Conservation (phyloP, 2,329 filamentous ascomycete species). For the Aspergillus melleus region DNA sequence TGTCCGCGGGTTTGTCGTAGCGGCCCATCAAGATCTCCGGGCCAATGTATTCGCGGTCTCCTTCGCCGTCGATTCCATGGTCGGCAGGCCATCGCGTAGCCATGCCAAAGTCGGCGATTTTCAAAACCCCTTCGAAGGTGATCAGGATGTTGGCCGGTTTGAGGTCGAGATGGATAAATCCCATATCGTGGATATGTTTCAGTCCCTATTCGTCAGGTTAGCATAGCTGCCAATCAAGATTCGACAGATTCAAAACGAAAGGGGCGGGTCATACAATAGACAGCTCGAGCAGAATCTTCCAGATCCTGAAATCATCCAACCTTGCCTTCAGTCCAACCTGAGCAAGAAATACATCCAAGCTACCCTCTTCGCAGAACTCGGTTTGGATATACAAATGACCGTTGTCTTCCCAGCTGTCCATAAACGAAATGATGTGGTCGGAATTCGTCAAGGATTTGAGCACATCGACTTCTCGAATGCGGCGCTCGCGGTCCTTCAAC, state of each 20-base stretch:
- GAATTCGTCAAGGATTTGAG: slow-evolving; percentile 74
- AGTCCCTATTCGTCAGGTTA: slow-evolving; percentile 62
- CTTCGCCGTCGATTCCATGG: slow-evolving; percentile 80
- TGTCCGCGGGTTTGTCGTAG: slow-evolving; percentile 86
- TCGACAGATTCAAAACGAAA: neutral
- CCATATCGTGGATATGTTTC: slow-evolving; percentile 83
- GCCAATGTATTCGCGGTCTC: slow-evolving; percentile 93
- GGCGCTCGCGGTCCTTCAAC: slow-evolving; percentile 74
- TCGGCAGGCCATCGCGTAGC: slow-evolving; percentile 77
- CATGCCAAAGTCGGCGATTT: slow-evolving; percentile 69
- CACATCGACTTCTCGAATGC: slow-evolving; percentile 79
- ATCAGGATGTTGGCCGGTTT: slow-evolving; percentile 68
- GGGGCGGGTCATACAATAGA: slow-evolving; percentile 63
- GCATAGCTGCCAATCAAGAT: neutral
- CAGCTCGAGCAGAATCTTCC: slow-evolving; percentile 92
- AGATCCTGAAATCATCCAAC: slow-evolving; percentile 95
- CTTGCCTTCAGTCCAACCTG: slow-evolving; percentile 79
- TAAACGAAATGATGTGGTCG: slow-evolving; percentile 81
- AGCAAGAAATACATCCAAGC: slow-evolving; percentile 80
- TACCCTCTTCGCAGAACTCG: slow-evolving; percentile 94
- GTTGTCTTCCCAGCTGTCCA: slow-evolving; percentile 85
- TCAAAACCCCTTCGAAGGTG: slow-evolving; percentile 65
- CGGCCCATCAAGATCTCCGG: slow-evolving; percentile 85
- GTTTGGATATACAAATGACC: slow-evolving; percentile 93
- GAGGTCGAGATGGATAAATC: slow-evolving; percentile 71